Base-by-base conservation (phyloP, 208 protist species). In the Acanthamoeba triangularis region DNA sequence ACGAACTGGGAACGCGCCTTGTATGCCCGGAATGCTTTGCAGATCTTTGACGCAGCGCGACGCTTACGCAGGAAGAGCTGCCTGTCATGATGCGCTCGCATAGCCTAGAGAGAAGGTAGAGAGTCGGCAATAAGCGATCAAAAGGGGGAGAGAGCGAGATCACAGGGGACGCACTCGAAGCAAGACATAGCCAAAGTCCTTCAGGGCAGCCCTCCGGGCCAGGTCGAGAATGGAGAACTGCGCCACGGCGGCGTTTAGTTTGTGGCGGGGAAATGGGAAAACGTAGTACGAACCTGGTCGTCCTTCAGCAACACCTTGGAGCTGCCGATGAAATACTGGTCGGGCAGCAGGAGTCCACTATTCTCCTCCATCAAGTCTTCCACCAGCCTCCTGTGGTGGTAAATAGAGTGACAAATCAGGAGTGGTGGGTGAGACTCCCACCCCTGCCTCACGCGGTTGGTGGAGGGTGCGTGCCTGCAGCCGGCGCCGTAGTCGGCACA, bases 231-330 rank as follows among this genome's bases (percentile, higher is more conserved):
- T 30, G 61, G 61, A 25, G 28, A 67, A 67, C 61, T 67, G 61
- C 52, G 52, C 52, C 52, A 56, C 16, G 52, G 11, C 52, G 2
- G 11, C 0, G 41, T 47, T 47, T 47, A 47, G 41, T 6, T 41
- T 47, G 41, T 47, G 1, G 5, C 41, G 41, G 41, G 41, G 41
- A 47, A 6, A 6, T 47, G 41, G 41, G 41, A 4, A 47, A 47
- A 47, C 41, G 41, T 4, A 47, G 41, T 47, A 47, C 41, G 52
- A 20, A 88, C 33, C 33, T 41, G 80, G 14, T 63, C 84, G 25
- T 90, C 84, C n/a, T 47, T 33, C n/a, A 90, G 10, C 8, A 90
- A 28, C 7, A 90, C 84, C 41, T 90, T 90, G 84, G 84, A 49
- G 18, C 18, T 20, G 56, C 84, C 84, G 37, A 63, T 28, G 20